These are phyloP conservation scores for Stemphylium lycopersici DNA, from an alignment of 2,329 filamentous ascomycete species.

Conservation along the genomic window DNA sequence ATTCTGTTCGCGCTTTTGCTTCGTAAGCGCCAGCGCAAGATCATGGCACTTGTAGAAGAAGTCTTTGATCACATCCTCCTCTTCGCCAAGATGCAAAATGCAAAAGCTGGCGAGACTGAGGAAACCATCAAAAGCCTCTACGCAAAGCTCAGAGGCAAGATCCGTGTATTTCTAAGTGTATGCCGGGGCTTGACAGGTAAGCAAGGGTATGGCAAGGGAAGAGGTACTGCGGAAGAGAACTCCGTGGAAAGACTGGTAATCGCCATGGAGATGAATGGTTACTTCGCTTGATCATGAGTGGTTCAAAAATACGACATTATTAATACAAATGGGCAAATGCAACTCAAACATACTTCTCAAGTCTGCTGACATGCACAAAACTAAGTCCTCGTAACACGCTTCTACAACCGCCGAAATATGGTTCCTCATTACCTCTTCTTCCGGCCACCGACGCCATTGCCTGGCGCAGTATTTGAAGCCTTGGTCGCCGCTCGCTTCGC, in stretches of 20 bases:
- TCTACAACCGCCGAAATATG: too few relatives aligned
- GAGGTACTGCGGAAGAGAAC: slow-evolving; percentile 56
- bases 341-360: too few relatives aligned
- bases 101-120: slow-evolving; percentile 23
- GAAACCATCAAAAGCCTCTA: slow-evolving; percentile 61
- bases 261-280: slow-evolving; percentile 73
- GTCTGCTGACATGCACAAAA: too few relatives aligned
- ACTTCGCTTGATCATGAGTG: slow-evolving; percentile 55
- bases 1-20: slow-evolving; percentile 77
- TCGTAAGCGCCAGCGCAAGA: slow-evolving; percentile 74
- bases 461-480: too few relatives aligned
- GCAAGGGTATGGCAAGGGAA: slow-evolving; percentile 52
- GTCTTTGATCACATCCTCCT: slow-evolving; percentile 75
- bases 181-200: slow-evolving; percentile 72
- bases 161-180: slow-evolving; percentile 75
- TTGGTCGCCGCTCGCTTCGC: too few relatives aligned
- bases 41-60: slow-evolving; percentile 75
- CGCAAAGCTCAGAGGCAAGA: slow-evolving; percentile 70
- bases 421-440: too few relatives aligned
- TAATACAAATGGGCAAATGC: background rate
- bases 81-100: slow-evolving; percentile 57
- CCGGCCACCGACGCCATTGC: too few relatives aligned
- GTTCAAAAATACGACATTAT: background rate
- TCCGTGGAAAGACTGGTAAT: slow-evolving; percentile 71
- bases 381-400: too few relatives aligned